A percentile compares a stretch with the other conserved stretches of the same genome.
phyloP scores from a whole-genome alignment of 2,329 filamentous ascomycete genomes.

The Aspergillus pseudonomiae region DNA sequence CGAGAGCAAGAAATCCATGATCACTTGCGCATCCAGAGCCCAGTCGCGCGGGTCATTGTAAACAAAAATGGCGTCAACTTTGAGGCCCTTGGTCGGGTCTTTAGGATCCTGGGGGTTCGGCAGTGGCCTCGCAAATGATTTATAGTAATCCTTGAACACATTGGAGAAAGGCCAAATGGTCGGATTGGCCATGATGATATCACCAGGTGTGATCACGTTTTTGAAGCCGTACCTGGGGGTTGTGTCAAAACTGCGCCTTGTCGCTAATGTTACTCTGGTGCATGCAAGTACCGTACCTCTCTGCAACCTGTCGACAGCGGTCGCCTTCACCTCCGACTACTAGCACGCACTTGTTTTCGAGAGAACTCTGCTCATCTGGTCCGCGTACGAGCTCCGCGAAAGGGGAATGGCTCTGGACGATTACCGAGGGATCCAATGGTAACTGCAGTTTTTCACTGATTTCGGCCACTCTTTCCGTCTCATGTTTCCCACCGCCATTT shows the following conservation, averaged over 20 bases:
- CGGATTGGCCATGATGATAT: conserved; percentile 75
- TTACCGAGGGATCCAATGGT: conserved; percentile 66
- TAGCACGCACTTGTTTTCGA: conserved; percentile 69
- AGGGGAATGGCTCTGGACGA: conserved; percentile 90
- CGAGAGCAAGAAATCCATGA: conserved; percentile 81
- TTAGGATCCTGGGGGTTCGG: conserved; percentile 39
- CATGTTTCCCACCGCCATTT: conserved; percentile 88
- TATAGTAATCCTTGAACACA: conserved; percentile 65
- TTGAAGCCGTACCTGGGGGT: conserved; percentile 68
- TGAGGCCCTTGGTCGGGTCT: conserved; percentile 59
- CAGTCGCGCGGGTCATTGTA: conserved; percentile 97
- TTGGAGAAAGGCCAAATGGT: conserved; percentile 82
- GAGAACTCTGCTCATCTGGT: conserved; percentile 54
- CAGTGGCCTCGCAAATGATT: conserved; percentile 44
- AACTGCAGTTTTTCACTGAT: conserved; percentile 68
- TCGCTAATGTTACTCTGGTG: background rate
- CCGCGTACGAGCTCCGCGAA: conserved; percentile 72
- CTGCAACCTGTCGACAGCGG: conserved; percentile 72
- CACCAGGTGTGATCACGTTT: conserved; percentile 80
- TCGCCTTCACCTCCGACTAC: conserved; percentile 72
- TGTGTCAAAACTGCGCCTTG: background rate
- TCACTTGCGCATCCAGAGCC: conserved; percentile 84
- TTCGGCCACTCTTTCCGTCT: conserved; percentile 71
- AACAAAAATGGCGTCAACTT: conserved; percentile 87
- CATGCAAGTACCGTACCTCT: conserved; percentile 51